These are phyloP conservation scores for Epichloe amarillans DNA, from an alignment of 2,329 filamentous ascomycete species.

Conservation along the genomic window DNA sequence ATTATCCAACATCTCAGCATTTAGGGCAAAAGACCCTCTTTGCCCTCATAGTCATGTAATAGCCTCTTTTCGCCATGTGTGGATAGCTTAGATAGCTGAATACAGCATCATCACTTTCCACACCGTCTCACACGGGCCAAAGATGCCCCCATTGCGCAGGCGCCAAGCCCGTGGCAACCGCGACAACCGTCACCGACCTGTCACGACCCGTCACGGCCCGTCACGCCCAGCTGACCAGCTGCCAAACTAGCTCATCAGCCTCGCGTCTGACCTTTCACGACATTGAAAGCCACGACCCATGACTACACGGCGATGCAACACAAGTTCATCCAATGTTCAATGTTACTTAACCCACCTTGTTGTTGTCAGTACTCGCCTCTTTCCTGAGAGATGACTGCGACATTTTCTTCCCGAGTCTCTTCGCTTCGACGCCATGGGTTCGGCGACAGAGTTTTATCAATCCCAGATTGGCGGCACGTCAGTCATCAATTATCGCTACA, in stretches of 20 bases:
- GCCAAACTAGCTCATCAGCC: neutral
- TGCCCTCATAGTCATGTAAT: no score
- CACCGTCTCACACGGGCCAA: no score
- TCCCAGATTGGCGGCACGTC: constrained; percentile 43
- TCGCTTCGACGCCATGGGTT: neutral
- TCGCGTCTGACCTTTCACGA: neutral
- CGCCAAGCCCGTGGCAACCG: neutral
- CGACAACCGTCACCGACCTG: neutral
- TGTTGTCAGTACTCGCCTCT: neutral
- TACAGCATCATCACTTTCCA: no score
- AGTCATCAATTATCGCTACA: constrained; percentile 50
- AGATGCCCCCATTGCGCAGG: no score
- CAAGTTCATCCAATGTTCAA: neutral
- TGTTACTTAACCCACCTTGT: neutral
- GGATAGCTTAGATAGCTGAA: no score
- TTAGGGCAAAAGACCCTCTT: no score
- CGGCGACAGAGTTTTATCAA: constrained; percentile 37
- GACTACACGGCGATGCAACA: neutral
- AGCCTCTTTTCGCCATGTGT: no score
- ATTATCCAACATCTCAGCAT: no score
- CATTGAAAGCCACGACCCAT: neutral
- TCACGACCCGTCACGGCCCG: neutral
- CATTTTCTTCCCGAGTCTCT: neutral
- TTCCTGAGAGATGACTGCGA: neutral
- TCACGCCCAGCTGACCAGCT: neutral